Base-by-base conservation (phyloP, 2,329 filamentous ascomycete genomes). In the Chaetothyriales sp. region DNA sequence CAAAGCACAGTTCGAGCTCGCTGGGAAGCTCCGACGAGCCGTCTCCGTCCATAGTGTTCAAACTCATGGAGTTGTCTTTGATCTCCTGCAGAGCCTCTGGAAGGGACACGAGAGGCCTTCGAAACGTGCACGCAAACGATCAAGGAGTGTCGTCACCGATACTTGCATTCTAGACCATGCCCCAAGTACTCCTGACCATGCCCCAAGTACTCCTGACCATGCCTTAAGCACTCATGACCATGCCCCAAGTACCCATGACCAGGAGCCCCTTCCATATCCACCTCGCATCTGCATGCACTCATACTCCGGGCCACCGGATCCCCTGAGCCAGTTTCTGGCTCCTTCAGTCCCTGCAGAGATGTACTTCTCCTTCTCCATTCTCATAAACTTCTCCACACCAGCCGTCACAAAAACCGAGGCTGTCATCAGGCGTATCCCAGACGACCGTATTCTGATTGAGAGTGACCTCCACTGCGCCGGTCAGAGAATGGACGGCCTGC, bases 201-300 rank as follows among this genome's bases (percentile, higher is more conserved):
- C 54, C 18, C 47, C 18, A 58, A 51, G 48, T 49, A 46, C 62
- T 5, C n/a, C n/a, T n/a, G n/a, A n/a, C n/a, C n/a, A n/a, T n/a
- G n/a, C n/a, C n/a, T n/a, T n/a, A n/a, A n/a, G 65, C 10, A 61
- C 64, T 18, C 53, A 61, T 28, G 46, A 54, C 6, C 49, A 61
- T 13, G 51, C 54, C 18, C 47, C 18, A 58, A 51, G 48, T 49
- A 46, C 62, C 4, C 22, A 25, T 25, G 22, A 25, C 22, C 53
- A 63, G 7, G 53, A 59, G 7, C 60, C 72, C 1, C 81, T 76
- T 54, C 83, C 85, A 0, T 97, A 84, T 60, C 89, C 92, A 3
- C 89, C 89, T 0, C 75, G 89, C 7, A 83, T 97, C 64, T 98
- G 92, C 64, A 78, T 98, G 54, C 92, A 98, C 67, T 95, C 89